Base-by-base conservation (phyloP, 75 land plant genomes). In the Adiantum capillusveneris region DNA sequence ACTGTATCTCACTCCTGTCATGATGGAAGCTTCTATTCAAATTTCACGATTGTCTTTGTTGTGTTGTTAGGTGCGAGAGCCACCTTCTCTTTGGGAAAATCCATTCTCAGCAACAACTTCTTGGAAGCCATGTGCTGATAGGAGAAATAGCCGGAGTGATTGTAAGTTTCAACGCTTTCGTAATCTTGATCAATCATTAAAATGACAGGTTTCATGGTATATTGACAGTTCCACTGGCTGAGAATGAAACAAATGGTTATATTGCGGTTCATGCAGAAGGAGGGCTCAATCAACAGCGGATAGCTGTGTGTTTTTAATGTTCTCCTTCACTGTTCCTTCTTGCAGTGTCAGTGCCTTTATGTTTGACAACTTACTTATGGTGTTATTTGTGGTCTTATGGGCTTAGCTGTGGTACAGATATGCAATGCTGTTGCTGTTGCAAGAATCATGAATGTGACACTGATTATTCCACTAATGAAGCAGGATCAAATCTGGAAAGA, bases 401-500 rank as follows among this genome's bases (percentile, higher is more conserved):
- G 37, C 34, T 2, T 19, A 1, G 19, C 27, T 41, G 9, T 54
- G 29, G 29, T 60, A 62, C 85, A 94, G 98, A 94, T 90, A 65
- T 83, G 86, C 71, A 90, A 94, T 74, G 91, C 96, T 48, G 98
- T 94, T 45, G 98, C 88, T 59, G 98, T 94, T 22, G 98, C 98
- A 11, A 87, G 88, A 48, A 86, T 94, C 30, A 78, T 90, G 82
- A 90, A 90, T 64, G 84, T 79, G 20, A 90, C 96, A 14, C 82
- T 94, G 43, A 90, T 94, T 39, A 70, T 94, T 59, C 98, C 96
- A 45, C 67, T 88, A 36, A 59, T 93, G 72, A 93, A 93, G 84
- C 95, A 93, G 55, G 98, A 93, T 43, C 90, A 88, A 39, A 93
- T 93, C 7, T 93, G 98, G 98, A 88, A 93, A 62, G 98, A 93